Evolutionary conservation across 2,329 filamentous ascomycete genomes (phyloP).

Genomic region (Ascochyta viciae-villosae): DNA sequence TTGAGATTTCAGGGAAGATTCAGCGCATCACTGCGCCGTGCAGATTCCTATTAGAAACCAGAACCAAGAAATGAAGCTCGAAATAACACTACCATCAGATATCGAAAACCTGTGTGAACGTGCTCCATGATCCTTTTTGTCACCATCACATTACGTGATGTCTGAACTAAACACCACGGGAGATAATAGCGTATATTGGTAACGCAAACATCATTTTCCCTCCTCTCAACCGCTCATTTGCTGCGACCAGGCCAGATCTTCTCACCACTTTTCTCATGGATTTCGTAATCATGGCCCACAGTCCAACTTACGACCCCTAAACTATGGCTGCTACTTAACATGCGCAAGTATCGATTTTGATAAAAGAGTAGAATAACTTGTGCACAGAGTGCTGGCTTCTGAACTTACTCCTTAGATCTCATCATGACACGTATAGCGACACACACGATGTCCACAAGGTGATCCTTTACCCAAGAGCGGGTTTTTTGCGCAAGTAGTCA

Average conservation of each 20-base stretch:
- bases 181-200: not conserved
- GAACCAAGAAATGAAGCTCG: no score
- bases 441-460: slow-evolving; percentile 28
- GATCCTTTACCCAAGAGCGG: slow-evolving; percentile 14
- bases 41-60: no score
- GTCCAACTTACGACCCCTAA: no score
- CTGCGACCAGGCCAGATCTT: not conserved
- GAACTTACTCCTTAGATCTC: slow-evolving; percentile 24
- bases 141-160: not conserved
- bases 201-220: not conserved
- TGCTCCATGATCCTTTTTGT: not conserved
- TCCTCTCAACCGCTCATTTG: not conserved
- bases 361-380: not conserved
- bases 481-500: slow-evolving; percentile 19
- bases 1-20: no score
- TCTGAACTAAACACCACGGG: not conserved
- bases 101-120: not conserved
- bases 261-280: not conserved
- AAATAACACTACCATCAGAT: no score
- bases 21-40: no score
- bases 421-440: slow-evolving; percentile 19
- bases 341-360: not conserved
- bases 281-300: not conserved
- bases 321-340: not conserved
- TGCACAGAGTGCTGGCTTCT: not conserved